Evolutionary conservation across 2,329 filamentous ascomycete species (phyloP).

Genomic region (Aureobasidium mangrovei): DNA sequence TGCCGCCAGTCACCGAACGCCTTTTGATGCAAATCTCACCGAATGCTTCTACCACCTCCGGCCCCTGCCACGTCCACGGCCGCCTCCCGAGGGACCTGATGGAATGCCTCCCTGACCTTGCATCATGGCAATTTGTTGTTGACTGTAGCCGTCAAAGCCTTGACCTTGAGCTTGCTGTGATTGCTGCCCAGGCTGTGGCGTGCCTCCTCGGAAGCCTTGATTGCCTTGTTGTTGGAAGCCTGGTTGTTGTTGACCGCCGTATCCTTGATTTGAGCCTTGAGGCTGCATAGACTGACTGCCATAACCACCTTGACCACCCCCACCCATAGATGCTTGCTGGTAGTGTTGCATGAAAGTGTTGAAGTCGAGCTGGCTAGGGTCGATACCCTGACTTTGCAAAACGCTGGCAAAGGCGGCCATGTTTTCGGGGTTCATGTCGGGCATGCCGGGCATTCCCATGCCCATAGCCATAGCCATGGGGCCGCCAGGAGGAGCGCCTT

Average conservation of each 20-base stretch:
- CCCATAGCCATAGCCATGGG: slow-evolving; percentile 17
- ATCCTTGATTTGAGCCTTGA: slow-evolving; percentile 18
- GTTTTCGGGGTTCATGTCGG: slow-evolving; percentile 46
- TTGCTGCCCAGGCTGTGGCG: slow-evolving; percentile 20
- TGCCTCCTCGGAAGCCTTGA: slow-evolving; percentile 15
- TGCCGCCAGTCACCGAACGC: background rate
- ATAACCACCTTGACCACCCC: slow-evolving; percentile 17
- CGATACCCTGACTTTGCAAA: slow-evolving; percentile 46
- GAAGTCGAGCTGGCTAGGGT: slow-evolving; percentile 46
- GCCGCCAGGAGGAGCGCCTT: background rate
- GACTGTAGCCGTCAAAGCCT: slow-evolving; percentile 25
- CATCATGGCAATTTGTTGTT: slow-evolving; percentile 30
- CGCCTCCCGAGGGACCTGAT: slow-evolving; percentile 14
- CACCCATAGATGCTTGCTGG: slow-evolving; percentile 29
- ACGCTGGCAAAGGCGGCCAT: slow-evolving; percentile 51
- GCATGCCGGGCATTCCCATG: slow-evolving; percentile 36
- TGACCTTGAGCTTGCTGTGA: slow-evolving; percentile 23
- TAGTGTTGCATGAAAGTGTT: slow-evolving; percentile 46
- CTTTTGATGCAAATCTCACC: background rate
- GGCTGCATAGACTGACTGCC: slow-evolving; percentile 16
- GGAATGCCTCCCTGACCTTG: slow-evolving; percentile 20
- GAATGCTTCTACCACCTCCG: slow-evolving; percentile 15
- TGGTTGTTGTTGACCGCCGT: slow-evolving; percentile 17
- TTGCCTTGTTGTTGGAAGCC: slow-evolving; percentile 16
- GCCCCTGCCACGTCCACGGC: slow-evolving; percentile 25